Evolutionary conservation across 345 rosid species (phyloP).

Genomic region (Capsella bursapastoris): DNA sequence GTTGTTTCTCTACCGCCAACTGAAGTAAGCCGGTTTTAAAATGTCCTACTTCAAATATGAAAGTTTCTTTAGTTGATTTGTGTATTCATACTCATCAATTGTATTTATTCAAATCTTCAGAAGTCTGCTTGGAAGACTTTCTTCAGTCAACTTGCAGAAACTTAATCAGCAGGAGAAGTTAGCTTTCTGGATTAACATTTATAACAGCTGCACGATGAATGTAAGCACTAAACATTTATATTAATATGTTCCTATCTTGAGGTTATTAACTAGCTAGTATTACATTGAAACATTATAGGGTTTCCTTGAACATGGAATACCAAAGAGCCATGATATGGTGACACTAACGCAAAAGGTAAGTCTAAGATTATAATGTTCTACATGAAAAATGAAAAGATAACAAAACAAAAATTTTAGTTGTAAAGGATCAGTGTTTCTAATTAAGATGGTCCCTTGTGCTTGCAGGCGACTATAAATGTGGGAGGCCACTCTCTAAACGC

Average conservation of each 20-base stretch:
- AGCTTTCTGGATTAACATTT: constrained; percentile 92
- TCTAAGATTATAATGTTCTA: background rate
- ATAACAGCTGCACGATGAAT: constrained; percentile 93
- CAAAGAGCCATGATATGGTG: constrained; percentile 66
- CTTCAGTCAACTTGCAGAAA: constrained; percentile 56
- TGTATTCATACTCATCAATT: background rate
- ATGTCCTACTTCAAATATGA: background rate
- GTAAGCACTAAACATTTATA: constrained; percentile 41
- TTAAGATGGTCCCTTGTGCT: constrained; percentile 12
- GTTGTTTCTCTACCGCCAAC: constrained; percentile 63
- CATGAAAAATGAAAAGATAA: background rate
- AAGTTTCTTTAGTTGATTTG: background rate
- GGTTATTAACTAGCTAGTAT: constrained; percentile 3
- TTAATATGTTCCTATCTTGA: constrained; percentile 1
- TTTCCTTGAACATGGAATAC: constrained; percentile 76
- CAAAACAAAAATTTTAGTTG: background rate
- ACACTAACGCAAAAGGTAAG: constrained; percentile 72
- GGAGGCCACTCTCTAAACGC: constrained; percentile 74
- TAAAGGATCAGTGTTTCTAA: background rate
- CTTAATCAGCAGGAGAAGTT: constrained; percentile 86
- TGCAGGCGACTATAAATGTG: constrained; percentile 75
- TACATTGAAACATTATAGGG: constrained; percentile 58
- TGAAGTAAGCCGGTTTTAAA: constrained; percentile 53
- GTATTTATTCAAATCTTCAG: constrained; percentile 46
- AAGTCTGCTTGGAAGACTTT: constrained; percentile 62